These are phyloP conservation scores for Globisporangium recalcitrans DNA, from an alignment of 352 stramenopile genomes.

Conservation along the genomic window DNA sequence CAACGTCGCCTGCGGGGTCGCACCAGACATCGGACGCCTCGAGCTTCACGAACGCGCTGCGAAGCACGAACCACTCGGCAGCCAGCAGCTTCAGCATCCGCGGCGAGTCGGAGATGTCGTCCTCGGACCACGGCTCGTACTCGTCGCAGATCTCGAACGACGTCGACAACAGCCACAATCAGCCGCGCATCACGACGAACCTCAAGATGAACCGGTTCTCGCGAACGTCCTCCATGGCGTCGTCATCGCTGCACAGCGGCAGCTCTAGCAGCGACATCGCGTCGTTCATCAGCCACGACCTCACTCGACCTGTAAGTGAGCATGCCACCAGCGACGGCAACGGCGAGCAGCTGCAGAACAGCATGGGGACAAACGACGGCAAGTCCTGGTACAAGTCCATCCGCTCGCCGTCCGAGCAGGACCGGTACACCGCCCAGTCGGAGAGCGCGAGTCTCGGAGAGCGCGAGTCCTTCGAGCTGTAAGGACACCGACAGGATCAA, in stretches of 20 bases:
- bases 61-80: background rate
- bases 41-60: conserved; percentile 10
- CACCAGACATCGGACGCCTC: background rate
- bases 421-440: conserved; percentile 27
- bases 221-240: conserved; percentile 4
- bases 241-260: background rate
- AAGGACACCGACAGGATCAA: conserved; percentile 19
- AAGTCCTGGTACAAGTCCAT: conserved; percentile 55
- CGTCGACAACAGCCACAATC: background rate
- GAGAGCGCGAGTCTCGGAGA: conserved; percentile 31
- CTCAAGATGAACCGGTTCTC: conserved; percentile 13
- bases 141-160: conserved; percentile 13
- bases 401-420: conserved; percentile 35
- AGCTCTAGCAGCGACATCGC: background rate
- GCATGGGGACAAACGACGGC: conserved; percentile 1
- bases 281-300: conserved; percentile 12
- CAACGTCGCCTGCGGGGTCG: background rate
- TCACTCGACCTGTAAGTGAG: conserved; percentile 6
- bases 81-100: conserved; percentile 5
- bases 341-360: conserved; percentile 2
- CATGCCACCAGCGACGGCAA: background rate
- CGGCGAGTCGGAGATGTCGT: conserved; percentile 9
- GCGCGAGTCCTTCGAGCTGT: conserved; percentile 63
- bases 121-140: conserved; percentile 4
- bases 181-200: conserved; percentile 13